phyloP scores from a whole-genome alignment of 1,284 basidiomycete genomes.

The Apiotrichum sp. region DNA sequence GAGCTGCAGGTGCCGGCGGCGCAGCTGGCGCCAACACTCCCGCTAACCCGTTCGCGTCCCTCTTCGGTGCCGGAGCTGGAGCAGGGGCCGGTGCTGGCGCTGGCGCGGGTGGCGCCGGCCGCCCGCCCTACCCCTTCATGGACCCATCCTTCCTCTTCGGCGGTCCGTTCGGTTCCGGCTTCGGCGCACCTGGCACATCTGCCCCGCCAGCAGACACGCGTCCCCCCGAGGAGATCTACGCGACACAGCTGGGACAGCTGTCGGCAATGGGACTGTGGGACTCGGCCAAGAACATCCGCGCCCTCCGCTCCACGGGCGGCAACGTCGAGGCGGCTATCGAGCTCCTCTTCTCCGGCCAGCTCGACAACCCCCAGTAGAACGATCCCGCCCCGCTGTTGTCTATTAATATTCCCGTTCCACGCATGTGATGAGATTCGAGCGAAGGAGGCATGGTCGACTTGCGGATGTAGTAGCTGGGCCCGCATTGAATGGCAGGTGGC shows the following conservation, averaged over 20 bases:
- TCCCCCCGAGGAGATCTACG: slow-evolving; percentile 80
- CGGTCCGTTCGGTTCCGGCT: slow-evolving; percentile 15
- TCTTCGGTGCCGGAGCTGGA: slow-evolving; percentile 12
- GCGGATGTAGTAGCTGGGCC: too few species aligned
- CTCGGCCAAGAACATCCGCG: slow-evolving; percentile 79
- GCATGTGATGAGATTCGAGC: too few species aligned
- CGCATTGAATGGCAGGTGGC: too few species aligned
- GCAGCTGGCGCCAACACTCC: background rate
- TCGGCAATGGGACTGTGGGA: slow-evolving; percentile 66
- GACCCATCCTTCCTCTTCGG: slow-evolving; percentile 54
- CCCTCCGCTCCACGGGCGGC: slow-evolving; percentile 76
- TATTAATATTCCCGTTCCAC: too few species aligned
- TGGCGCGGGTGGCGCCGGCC: slow-evolving; percentile 13
- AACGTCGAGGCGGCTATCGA: slow-evolving; percentile 86
- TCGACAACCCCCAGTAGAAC: slow-evolving; percentile 15
- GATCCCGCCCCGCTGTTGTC: too few species aligned
- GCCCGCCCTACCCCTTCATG: slow-evolving; percentile 29
- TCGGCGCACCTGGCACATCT: slow-evolving; percentile 26
- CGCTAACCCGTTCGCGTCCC: slow-evolving; percentile 11
- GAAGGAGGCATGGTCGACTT: too few species aligned
- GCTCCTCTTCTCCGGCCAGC: slow-evolving; percentile 67
- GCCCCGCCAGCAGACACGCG: slow-evolving; percentile 55
- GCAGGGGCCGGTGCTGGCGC: background rate
- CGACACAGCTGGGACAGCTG: slow-evolving; percentile 60
- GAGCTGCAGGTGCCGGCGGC: slow-evolving; percentile 1